These are phyloP conservation scores for Staphylotrichum tortipilum DNA, from an alignment of 495 filamentous ascomycete genomes.

Conservation along the genomic window DNA sequence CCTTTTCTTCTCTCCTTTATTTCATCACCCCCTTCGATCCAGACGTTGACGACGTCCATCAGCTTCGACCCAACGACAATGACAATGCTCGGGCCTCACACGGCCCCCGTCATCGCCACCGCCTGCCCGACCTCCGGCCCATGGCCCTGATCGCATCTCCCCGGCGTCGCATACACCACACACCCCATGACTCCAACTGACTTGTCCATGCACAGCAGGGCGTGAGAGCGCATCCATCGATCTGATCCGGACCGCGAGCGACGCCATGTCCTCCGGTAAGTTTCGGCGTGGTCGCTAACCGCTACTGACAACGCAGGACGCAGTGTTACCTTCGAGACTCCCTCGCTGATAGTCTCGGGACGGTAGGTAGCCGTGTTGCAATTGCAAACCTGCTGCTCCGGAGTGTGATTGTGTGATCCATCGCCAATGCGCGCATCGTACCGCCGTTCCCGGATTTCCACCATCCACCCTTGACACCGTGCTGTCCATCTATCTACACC, in stretches of 20 bases:
- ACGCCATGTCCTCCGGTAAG: slow-evolving; percentile 7
- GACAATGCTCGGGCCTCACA: no score
- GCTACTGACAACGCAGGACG: background rate
- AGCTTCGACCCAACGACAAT: background rate
- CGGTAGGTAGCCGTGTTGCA: background rate
- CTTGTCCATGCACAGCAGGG: slow-evolving; percentile 5
- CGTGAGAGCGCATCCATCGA: slow-evolving; percentile 1
- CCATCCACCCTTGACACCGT: no score
- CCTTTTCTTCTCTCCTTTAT: background rate
- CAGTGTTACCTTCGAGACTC: background rate
- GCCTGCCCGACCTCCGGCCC: background rate
- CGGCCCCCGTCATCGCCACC: no score
- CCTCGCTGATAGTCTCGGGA: background rate
- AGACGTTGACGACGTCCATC: background rate
- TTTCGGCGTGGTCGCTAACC: slow-evolving; percentile 11
- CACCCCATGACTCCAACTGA: background rate
- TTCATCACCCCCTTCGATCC: background rate
- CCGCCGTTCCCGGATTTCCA: no score
- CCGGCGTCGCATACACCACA: background rate
- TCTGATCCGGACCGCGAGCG: slow-evolving; percentile 5
- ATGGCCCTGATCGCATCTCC: background rate
- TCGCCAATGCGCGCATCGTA: no score
- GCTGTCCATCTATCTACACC: no score
- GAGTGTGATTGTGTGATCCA: background rate
- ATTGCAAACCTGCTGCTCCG: background rate